Conservation (phyloP, 129 eudicot genomes). For the Apium graveolens region DNA sequence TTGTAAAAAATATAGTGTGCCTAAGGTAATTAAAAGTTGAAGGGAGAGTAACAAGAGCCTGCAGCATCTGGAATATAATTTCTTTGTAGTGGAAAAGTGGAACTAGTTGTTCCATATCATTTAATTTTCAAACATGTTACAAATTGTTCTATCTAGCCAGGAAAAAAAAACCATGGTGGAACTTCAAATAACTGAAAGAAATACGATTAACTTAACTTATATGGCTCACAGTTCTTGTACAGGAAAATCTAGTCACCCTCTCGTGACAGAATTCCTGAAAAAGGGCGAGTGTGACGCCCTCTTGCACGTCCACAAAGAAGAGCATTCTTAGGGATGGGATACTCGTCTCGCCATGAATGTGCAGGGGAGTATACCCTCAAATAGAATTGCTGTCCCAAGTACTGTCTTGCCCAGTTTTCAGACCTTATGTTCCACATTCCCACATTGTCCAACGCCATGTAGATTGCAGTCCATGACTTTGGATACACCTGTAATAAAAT, state of each 20-base stretch:
- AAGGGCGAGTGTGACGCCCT: slow-evolving; percentile 69
- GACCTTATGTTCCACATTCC: slow-evolving; percentile 98
- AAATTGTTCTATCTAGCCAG: background rate
- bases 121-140: slow-evolving; percentile 1
- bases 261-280: slow-evolving; percentile 50
- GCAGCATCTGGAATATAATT: background rate
- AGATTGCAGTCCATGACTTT: slow-evolving; percentile 79
- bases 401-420: slow-evolving; percentile 75
- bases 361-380: slow-evolving; percentile 72
- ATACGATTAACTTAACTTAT: background rate
- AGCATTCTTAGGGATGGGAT: slow-evolving; percentile 79
- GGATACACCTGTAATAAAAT: slow-evolving; percentile 56
- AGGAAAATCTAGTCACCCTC: slow-evolving; percentile 51
- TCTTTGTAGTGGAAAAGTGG: slow-evolving; percentile 6
- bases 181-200: background rate
- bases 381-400: slow-evolving; percentile 86
- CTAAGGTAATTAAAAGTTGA: too few species aligned
- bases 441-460: slow-evolving; percentile 78
- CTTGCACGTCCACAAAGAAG: slow-evolving; percentile 80
- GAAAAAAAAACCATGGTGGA: background rate
- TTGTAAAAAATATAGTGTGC: too few species aligned
- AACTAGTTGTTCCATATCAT: slow-evolving; percentile 7
- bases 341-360: slow-evolving; percentile 69
- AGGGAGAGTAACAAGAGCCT: background rate
- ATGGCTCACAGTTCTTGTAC: slow-evolving; percentile 14